These are phyloP conservation scores for Pyrenochaeta sp. DNA, from an alignment of 2,329 filamentous ascomycete species.

Conservation along the genomic window DNA sequence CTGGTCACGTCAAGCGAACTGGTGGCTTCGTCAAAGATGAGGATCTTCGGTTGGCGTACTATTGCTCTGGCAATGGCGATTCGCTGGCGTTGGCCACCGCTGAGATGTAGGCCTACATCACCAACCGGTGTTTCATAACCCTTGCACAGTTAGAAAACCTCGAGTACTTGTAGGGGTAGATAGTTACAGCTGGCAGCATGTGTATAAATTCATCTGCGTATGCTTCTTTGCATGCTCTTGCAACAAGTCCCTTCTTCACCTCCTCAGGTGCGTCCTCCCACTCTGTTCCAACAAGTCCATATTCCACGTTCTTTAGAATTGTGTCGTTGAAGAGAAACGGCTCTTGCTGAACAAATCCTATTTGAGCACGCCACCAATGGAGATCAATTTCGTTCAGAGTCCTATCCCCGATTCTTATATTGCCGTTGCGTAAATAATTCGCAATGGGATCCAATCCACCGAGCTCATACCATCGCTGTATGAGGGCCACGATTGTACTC, in stretches of 20 bases:
- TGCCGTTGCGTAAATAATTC: constrained; percentile 28
- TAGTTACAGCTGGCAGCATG: constrained; percentile 54
- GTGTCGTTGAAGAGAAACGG: constrained; percentile 87
- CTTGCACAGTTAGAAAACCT: constrained; percentile 51
- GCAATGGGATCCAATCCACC: constrained; percentile 17
- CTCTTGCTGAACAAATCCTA: constrained; percentile 90
- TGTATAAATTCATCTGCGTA: constrained; percentile 92
- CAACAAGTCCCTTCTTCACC: constrained; percentile 70
- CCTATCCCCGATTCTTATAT: constrained; percentile 23
- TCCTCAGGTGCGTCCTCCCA: constrained; percentile 55
- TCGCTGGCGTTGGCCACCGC: constrained; percentile 93
- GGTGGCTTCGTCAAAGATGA: constrained; percentile 92
- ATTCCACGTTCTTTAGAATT: constrained; percentile 86
- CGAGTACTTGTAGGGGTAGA: neutral
- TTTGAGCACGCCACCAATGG: constrained; percentile 87
- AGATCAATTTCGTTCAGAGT: constrained; percentile 82
- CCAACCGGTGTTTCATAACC: constrained; percentile 92
- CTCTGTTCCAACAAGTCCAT: constrained; percentile 76
- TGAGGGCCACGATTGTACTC: constrained; percentile 87
- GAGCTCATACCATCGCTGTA: constrained; percentile 83
- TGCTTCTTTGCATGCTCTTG: constrained; percentile 72
- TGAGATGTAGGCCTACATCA: constrained; percentile 87
- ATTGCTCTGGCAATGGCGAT: constrained; percentile 91
- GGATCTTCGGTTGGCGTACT: constrained; percentile 84
- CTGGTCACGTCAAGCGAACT: constrained; percentile 91